These are phyloP conservation scores for Aspergillus wentii DNA, from an alignment of 495 filamentous ascomycete species.

Conservation along the genomic window DNA sequence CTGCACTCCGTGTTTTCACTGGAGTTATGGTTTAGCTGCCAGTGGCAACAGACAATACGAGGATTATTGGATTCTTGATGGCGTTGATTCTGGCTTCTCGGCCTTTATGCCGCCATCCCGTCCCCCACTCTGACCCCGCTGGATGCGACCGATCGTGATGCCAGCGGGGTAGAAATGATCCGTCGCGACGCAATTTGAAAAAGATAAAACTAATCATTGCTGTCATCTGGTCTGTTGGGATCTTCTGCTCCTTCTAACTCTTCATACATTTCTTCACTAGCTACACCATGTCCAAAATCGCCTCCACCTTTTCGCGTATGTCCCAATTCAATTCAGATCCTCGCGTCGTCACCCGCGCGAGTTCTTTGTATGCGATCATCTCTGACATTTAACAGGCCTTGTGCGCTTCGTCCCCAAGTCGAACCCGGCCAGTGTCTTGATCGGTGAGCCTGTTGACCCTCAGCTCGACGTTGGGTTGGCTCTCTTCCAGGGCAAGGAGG, in stretches of 20 bases:
- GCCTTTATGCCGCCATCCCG: too few relatives aligned
- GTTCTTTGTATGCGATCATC: neutral
- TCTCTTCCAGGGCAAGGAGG: slow-evolving; percentile 48
- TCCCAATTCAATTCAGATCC: neutral
- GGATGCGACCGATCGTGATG: too few relatives aligned
- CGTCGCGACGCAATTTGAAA: slow-evolving; percentile 6
- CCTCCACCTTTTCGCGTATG: slow-evolving; percentile 41
- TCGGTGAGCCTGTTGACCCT: slow-evolving; percentile 52
- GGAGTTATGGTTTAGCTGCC: too few relatives aligned
- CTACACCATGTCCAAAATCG: slow-evolving; percentile 34
- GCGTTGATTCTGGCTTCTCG: too few relatives aligned
- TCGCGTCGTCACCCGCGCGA: too few relatives aligned
- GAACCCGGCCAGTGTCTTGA: slow-evolving; percentile 42
- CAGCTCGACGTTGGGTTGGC: slow-evolving; percentile 51
- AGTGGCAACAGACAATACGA: too few relatives aligned
- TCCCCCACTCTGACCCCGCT: neutral
- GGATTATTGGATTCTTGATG: too few relatives aligned
- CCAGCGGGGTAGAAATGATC: slow-evolving; percentile 20
- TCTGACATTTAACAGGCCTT: slow-evolving; percentile 38
- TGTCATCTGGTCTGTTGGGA: too few relatives aligned
- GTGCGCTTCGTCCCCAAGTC: slow-evolving; percentile 56
- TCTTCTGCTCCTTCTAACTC: neutral
- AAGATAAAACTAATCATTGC: slow-evolving; percentile 1
- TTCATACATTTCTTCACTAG: slow-evolving; percentile 1
- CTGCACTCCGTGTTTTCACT: too few relatives aligned